Evolutionary conservation across 225 moss, liverwort and hornwort species (phyloP).

Genomic region (Polytrichum formosum): DNA sequence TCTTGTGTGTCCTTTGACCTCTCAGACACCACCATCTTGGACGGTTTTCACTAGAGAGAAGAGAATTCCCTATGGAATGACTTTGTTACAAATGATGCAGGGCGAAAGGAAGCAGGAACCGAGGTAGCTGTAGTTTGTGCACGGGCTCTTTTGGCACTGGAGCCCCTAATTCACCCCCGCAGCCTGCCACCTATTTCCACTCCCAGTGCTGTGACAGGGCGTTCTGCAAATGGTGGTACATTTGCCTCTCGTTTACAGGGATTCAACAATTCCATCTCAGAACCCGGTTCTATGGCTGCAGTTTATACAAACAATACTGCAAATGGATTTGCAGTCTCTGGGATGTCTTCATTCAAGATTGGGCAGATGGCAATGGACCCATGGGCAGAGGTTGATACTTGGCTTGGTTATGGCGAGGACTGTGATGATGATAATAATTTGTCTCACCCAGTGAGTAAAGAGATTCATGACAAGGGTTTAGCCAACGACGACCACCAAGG

Average conservation of each 20-base stretch:
- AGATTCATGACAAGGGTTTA: conserved; percentile 49
- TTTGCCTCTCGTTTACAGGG: conserved; percentile 46
- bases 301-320: not conserved
- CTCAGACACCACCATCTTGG: no score
- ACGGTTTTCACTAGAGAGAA: no score
- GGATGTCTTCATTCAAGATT: conserved; percentile 59
- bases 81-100: conserved; percentile 26
- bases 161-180: conserved; percentile 89
- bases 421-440: conserved; percentile 46
- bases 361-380: conserved; percentile 78
- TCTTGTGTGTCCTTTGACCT: no score
- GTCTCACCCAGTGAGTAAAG: conserved; percentile 46
- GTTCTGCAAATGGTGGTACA: conserved; percentile 36
- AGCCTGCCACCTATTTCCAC: conserved; percentile 72
- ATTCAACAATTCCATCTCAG: conserved; percentile 29
- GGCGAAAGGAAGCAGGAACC: conserved; percentile 81
- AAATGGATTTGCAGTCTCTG: conserved; percentile 31
- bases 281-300: conserved; percentile 22
- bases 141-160: conserved; percentile 75
- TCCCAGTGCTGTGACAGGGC: conserved; percentile 28
- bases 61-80: no score
- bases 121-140: conserved; percentile 82
- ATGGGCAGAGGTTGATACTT: conserved; percentile 91
- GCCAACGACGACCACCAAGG: conserved; percentile 14
- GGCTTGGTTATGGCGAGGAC: conserved; percentile 82